Evolutionary conservation across 2,329 filamentous ascomycete genomes (phyloP).

Genomic region (Colletotrichum lini): DNA sequence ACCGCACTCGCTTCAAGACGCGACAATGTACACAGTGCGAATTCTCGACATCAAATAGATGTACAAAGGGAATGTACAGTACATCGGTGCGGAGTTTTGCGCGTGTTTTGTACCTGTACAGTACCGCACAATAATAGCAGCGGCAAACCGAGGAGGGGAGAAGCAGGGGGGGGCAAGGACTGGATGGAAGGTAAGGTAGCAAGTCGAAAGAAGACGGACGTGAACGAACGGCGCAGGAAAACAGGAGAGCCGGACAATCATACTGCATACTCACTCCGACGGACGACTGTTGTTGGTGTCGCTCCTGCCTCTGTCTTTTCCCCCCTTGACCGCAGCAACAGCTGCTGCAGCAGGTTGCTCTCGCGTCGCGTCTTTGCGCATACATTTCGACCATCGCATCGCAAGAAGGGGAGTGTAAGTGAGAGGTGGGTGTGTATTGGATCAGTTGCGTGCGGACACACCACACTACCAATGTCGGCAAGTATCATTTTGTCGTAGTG

Average conservation of each 20-base stretch:
- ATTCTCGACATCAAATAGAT: constrained; percentile 24
- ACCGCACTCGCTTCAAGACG: constrained; percentile 1
- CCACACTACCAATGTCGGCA: constrained; percentile 10
- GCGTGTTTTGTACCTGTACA: constrained; percentile 55
- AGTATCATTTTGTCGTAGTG: constrained; percentile 29
- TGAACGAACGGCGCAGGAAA: not conserved
- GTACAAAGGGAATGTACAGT: constrained; percentile 55
- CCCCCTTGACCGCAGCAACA: not conserved
- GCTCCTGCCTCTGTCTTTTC: not conserved
- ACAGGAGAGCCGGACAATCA: not conserved
- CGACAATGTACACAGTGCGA: constrained; percentile 55
- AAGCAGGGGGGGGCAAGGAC: constrained; percentile 21
- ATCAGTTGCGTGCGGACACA: constrained; percentile 30
- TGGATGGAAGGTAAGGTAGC: not conserved
- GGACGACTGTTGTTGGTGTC: not conserved
- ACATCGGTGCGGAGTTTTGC: constrained; percentile 52
- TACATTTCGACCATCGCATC: not conserved
- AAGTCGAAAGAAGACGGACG: not conserved
- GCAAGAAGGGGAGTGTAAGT: not conserved
- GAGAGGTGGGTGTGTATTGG: not conserved
- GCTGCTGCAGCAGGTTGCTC: not conserved
- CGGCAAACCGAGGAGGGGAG: constrained; percentile 17
- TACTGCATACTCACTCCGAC: constrained; percentile 6
- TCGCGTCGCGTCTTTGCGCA: not conserved
- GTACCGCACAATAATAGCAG: constrained; percentile 51